These are phyloP conservation scores for Cucurbita ficifolia DNA, from an alignment of 306 rosid genomes.

Conservation along the genomic window DNA sequence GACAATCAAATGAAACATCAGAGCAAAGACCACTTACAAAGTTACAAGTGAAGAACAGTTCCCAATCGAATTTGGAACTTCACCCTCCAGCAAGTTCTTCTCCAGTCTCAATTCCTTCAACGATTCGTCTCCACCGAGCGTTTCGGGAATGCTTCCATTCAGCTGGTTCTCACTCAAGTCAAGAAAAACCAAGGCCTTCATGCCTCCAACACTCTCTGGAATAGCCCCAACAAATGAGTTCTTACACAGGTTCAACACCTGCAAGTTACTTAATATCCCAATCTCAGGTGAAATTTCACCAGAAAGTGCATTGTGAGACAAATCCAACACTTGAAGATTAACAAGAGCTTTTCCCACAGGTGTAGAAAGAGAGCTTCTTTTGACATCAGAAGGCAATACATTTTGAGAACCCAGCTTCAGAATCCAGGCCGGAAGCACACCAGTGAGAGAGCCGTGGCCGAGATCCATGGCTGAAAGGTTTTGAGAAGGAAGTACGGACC, in stretches of 20 bases:
- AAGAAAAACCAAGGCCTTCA: constrained; percentile 43
- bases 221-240: constrained; percentile 63
- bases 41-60: constrained; percentile 59
- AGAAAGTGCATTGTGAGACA: constrained; percentile 60
- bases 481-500: constrained; percentile 42
- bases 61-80: constrained; percentile 53
- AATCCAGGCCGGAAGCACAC: constrained; percentile 68
- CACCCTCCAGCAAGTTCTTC: constrained; percentile 50
- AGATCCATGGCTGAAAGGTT: constrained; percentile 53
- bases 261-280: constrained; percentile 50
- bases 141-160: constrained; percentile 63
- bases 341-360: constrained; percentile 27
- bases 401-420: constrained; percentile 38
- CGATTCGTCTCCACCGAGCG: constrained; percentile 49
- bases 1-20: background rate
- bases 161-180: constrained; percentile 65
- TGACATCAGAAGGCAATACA: constrained; percentile 31
- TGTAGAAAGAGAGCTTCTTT: constrained; percentile 16
- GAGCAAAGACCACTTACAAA: constrained; percentile 48
- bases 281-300: constrained; percentile 51
- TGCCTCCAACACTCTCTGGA: constrained; percentile 47
- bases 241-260: constrained; percentile 42
- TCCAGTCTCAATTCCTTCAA: constrained; percentile 55
- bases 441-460: constrained; percentile 55
- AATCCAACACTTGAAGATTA: constrained; percentile 57